phyloP scores from a whole-genome alignment of 495 filamentous ascomycete species.

The Aspergillus ellipticus region DNA sequence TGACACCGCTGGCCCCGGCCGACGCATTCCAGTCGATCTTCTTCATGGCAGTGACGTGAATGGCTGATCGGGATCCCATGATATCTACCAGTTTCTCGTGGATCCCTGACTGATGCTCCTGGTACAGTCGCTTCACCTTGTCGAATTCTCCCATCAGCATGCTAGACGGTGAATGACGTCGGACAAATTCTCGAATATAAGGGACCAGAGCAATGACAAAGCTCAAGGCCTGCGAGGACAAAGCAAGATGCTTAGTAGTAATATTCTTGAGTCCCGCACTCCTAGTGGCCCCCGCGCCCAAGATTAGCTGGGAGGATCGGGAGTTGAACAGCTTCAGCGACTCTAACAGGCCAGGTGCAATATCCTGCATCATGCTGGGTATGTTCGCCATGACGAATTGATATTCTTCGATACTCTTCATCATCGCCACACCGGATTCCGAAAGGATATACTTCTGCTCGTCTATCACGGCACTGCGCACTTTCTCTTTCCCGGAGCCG shows the following conservation, averaged over 20 bases:
- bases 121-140: conserved; percentile 80
- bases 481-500: conserved; percentile 62
- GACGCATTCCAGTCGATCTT: conserved; percentile 69
- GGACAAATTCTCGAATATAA: conserved; percentile 85
- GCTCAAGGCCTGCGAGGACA: conserved; percentile 84
- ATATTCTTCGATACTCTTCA: conserved; percentile 77
- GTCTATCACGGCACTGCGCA: conserved; percentile 73
- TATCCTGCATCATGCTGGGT: conserved; percentile 81
- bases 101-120: conserved; percentile 91
- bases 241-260: conserved; percentile 89
- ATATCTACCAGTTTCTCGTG: conserved; percentile 96
- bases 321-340: conserved; percentile 92
- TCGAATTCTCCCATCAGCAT: conserved; percentile 85
- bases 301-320: conserved; percentile 86
- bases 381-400: conserved; percentile 78
- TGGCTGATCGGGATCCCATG: conserved; percentile 73
- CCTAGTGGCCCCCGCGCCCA: conserved; percentile 86
- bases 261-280: conserved; percentile 96
- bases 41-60: conserved; percentile 72
- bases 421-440: conserved; percentile 71
- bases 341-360: conserved; percentile 66
- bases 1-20: conserved; percentile 38
- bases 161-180: conserved; percentile 66
- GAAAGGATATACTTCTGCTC: conserved; percentile 83
- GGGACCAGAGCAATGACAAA: conserved; percentile 87